phyloP scores from a whole-genome alignment of 495 filamentous ascomycete species.

The Parathielavia hyrcaniae region DNA sequence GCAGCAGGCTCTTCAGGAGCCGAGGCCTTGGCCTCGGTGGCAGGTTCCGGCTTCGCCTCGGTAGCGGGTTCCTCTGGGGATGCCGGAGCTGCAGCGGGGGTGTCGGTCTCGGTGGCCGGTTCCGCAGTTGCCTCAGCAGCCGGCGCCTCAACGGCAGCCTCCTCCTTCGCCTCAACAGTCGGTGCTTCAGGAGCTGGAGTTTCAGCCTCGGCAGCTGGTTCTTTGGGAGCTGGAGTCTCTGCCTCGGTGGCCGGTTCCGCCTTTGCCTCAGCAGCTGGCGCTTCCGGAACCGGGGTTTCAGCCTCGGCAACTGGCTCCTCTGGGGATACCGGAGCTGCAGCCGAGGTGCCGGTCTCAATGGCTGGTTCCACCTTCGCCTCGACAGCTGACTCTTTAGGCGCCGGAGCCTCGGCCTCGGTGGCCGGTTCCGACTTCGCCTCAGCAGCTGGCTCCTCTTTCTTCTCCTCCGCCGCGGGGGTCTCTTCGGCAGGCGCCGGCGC shows the following conservation, averaged over 20 bases:
- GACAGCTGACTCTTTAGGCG: not conserved
- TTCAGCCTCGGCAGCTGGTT: conserved; percentile 1
- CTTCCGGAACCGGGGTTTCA: no score
- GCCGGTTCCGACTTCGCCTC: not conserved
- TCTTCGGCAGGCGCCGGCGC: conserved; percentile 7
- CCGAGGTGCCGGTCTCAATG: not conserved
- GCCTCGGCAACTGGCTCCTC: no score
- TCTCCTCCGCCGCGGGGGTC: conserved; percentile 1
- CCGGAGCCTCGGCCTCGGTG: not conserved
- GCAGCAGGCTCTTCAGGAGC: not conserved
- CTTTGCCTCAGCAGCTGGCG: not conserved
- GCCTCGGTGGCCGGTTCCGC: conserved; percentile 4
- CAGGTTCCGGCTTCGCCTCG: not conserved
- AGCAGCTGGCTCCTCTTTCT: not conserved
- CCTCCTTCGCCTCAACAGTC: not conserved
- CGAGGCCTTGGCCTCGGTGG: conserved; percentile 8
- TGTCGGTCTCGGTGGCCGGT: conserved; percentile 6
- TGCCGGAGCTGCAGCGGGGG: not conserved
- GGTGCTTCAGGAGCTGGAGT: no score
- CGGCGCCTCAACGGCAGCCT: not conserved
- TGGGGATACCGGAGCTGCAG: no score
- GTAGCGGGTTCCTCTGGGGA: not conserved
- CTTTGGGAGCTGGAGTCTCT: not conserved
- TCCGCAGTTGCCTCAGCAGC: not conserved
- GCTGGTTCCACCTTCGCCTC: not conserved